These are phyloP conservation scores for Exserohilum turcica DNA, from an alignment of 2,329 filamentous ascomycete species.

Conservation along the genomic window DNA sequence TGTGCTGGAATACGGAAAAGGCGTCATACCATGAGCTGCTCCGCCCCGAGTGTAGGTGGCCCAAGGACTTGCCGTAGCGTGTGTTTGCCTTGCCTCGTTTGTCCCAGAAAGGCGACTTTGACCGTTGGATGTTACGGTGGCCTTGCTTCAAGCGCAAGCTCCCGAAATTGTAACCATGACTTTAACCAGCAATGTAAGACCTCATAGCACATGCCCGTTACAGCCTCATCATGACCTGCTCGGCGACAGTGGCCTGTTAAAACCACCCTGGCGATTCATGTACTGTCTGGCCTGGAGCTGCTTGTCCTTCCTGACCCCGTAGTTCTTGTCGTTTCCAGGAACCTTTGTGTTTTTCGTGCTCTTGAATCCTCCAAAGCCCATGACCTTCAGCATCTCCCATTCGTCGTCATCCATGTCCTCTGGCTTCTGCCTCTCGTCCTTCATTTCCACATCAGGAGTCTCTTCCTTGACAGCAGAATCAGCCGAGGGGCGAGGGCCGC, in stretches of 20 bases:
- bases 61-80: neutral
- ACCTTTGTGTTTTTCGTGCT: constrained; percentile 90
- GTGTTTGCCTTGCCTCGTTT: no score
- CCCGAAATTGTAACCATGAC: neutral
- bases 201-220: neutral
- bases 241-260: constrained; percentile 74
- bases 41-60: neutral
- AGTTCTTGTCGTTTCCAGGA: constrained; percentile 78
- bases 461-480: constrained; percentile 21
- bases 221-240: constrained; percentile 18
- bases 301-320: constrained; percentile 86
- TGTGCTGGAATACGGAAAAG: neutral
- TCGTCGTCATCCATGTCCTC: constrained; percentile 65
- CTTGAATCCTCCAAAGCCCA: constrained; percentile 88
- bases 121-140: neutral
- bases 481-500: constrained; percentile 11
- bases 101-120: neutral
- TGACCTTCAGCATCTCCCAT: constrained; percentile 78
- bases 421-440: constrained; percentile 32
- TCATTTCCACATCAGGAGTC: constrained; percentile 36
- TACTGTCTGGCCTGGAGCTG: constrained; percentile 96
- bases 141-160: neutral
- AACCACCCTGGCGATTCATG: constrained; percentile 84
- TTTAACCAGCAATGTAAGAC: neutral
- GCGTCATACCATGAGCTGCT: constrained; percentile 12